A percentile compares a stretch with the other conserved stretches of the same genome.
phyloP scores from a whole-genome alignment of 208 protist species.

The Naegleria lovaniensis region DNA sequence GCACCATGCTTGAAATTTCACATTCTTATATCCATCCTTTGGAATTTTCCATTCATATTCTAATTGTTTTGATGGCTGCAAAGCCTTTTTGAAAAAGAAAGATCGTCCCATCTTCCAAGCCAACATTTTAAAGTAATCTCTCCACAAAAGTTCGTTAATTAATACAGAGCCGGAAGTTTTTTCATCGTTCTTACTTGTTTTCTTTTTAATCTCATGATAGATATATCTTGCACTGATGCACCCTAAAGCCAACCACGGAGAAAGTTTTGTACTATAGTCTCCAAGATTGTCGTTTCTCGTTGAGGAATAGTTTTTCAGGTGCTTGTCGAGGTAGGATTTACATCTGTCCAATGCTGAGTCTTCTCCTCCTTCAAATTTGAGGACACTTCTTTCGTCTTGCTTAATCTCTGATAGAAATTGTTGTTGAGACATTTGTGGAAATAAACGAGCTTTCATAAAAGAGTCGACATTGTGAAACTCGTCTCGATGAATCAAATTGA shows the following conservation, averaged over 20 bases:
- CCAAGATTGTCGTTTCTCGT: conserved; percentile 37
- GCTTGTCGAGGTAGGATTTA: neutral
- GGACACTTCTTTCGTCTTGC: neutral
- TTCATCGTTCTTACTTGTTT: neutral
- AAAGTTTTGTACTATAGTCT: conserved; percentile 49
- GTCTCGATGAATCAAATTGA: neutral
- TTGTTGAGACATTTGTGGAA: neutral
- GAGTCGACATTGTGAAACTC: neutral
- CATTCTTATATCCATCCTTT: neutral
- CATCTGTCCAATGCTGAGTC: neutral
- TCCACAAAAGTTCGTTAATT: neutral
- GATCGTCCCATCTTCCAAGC: conserved; percentile 4
- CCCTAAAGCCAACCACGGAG: conserved; percentile 44
- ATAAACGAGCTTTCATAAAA: neutral
- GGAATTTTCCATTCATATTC: neutral
- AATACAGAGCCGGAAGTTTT: neutral
- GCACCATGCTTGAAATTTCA: conserved; percentile 60
- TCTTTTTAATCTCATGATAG: conserved; percentile 33
- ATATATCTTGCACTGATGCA: conserved; percentile 40
- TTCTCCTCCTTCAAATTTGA: conserved; percentile 20
- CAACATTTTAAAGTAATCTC: conserved; percentile 23
- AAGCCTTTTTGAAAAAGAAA: conserved; percentile 4
- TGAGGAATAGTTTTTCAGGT: neutral
- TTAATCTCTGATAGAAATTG: neutral
- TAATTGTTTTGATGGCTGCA: neutral